Evolutionary conservation across 768 basidiomycete genomes (phyloP).

Genomic region (Hortiboletus campestris): DNA sequence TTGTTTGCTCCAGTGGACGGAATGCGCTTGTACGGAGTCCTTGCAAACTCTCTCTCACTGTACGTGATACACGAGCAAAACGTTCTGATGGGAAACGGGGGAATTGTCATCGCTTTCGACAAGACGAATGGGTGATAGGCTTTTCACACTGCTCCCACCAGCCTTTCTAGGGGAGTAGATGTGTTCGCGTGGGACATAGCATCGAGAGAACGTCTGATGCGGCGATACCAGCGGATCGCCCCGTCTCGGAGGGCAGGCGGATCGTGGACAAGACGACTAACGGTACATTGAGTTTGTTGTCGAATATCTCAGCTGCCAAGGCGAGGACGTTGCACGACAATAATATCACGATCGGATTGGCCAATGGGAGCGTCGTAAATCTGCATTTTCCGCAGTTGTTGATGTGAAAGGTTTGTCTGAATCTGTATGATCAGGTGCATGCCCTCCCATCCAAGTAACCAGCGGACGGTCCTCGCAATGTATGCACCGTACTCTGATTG

Average conservation of each 20-base stretch:
- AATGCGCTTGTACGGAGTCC: too few relatives aligned
- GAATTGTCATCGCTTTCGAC: too few relatives aligned
- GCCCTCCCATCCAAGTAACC: too few relatives aligned
- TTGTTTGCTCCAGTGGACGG: too few relatives aligned
- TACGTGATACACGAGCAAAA: too few relatives aligned
- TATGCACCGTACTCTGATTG: neutral
- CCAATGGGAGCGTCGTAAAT: slow-evolving; percentile 29
- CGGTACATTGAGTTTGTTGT: slow-evolving; percentile 19
- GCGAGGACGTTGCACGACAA: slow-evolving; percentile 21
- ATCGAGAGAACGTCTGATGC: slow-evolving; percentile 16
- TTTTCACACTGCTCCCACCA: too few relatives aligned
- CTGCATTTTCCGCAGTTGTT: slow-evolving; percentile 21
- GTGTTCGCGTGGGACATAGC: slow-evolving; percentile 29
- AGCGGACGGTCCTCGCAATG: too few relatives aligned
- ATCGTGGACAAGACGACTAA: slow-evolving; percentile 21
- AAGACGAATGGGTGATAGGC: too few relatives aligned
- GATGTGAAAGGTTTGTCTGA: neutral
- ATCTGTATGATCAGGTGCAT: too few relatives aligned
- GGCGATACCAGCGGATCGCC: slow-evolving; percentile 23
- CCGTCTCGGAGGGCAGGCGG: slow-evolving; percentile 23
- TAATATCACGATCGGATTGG: slow-evolving; percentile 27
- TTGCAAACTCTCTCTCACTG: too few relatives aligned
- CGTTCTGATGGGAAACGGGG: too few relatives aligned
- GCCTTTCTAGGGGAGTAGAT: slow-evolving; percentile 12
- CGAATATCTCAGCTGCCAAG: slow-evolving; percentile 29